A percentile compares a stretch with the other conserved stretches of the same genome.
These are phyloP conservation scores for Dactylellina leptospora DNA, from an alignment of 2,329 filamentous ascomycete species.

Conservation along the genomic window DNA sequence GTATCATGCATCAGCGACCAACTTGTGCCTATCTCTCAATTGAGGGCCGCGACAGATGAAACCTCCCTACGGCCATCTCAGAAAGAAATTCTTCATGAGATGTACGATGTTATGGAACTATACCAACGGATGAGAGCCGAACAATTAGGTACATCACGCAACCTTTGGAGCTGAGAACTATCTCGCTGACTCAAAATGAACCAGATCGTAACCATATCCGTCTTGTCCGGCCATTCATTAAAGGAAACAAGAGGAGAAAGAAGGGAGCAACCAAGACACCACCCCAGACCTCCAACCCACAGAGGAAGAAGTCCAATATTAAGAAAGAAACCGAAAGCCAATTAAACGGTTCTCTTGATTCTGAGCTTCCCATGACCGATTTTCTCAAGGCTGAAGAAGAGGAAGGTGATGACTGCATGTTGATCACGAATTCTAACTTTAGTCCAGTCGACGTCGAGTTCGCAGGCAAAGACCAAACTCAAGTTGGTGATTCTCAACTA, in stretches of 20 bases:
- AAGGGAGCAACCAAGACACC: not conserved
- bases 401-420: constrained; percentile 10
- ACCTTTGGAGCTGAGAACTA: too few relatives aligned
- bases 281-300: not conserved
- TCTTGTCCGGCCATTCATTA: constrained; percentile 30
- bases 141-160: constrained; percentile 24
- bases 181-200: too few relatives aligned
- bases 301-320: not conserved
- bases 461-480: constrained; percentile 2
- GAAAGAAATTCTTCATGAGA: constrained; percentile 46
- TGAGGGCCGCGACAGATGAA: constrained; percentile 40
- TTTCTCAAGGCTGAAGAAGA: constrained; percentile 26
- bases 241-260: constrained; percentile 38
- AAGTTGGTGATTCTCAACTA: constrained; percentile 1
- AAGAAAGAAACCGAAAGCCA: constrained; percentile 16
- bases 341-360: not conserved
- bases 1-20: constrained; percentile 28
- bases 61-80: constrained; percentile 23
- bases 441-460: not conserved
- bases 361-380: not conserved
- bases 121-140: constrained; percentile 28
- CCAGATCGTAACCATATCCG: constrained; percentile 8
- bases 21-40: constrained; percentile 22
- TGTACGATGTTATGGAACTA: constrained; percentile 40
- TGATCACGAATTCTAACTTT: constrained; percentile 1